Percentiles rank a stretch among this genome's conserved stretches.
Evolutionary conservation across 495 filamentous ascomycete species (phyloP).

Genomic region (Aspergillus avenaceus): DNA sequence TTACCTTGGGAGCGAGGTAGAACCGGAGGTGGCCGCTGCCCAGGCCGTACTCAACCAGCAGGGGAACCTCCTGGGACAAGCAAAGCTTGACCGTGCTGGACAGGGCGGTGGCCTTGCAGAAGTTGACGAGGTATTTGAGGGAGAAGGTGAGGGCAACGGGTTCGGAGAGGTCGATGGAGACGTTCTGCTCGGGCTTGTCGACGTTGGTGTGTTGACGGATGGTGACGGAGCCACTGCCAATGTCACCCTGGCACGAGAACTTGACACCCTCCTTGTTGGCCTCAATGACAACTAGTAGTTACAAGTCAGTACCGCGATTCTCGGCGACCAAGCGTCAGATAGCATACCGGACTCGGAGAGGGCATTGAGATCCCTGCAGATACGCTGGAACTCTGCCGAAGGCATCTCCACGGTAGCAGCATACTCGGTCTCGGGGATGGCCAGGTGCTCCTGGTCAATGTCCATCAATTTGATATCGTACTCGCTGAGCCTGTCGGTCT

Average conservation of each 20-base stretch:
- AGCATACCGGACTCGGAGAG: conserved; percentile 88
- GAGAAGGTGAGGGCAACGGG: conserved; percentile 96
- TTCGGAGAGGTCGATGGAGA: conserved; percentile 87
- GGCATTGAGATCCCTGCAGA: conserved; percentile 84
- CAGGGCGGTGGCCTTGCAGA: conserved; percentile 93
- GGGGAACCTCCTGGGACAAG: conserved; percentile 92
- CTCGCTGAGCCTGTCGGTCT: conserved; percentile 88
- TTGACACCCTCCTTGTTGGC: conserved; percentile 96
- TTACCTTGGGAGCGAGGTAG: conserved; percentile 96
- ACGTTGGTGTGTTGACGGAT: conserved; percentile 85
- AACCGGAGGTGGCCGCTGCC: conserved; percentile 89
- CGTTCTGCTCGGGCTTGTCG: conserved; percentile 82
- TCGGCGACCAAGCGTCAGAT: neutral
- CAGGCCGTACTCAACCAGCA: conserved; percentile 88
- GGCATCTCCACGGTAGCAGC: conserved; percentile 89
- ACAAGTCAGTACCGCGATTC: neutral
- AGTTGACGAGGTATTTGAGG: conserved; percentile 98
- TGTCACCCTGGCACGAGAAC: conserved; percentile 91
- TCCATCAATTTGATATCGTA: conserved; percentile 99
- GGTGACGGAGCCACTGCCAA: conserved; percentile 89
- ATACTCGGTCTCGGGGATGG: conserved; percentile 98
- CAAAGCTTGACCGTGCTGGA: conserved; percentile 81
- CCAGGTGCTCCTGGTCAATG: conserved; percentile 98
- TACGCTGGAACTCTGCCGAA: conserved; percentile 84
- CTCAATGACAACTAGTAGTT: conserved; percentile 77